phyloP scores from a whole-genome alignment of 805 yeast species.

The Danielia reshetovae region DNA sequence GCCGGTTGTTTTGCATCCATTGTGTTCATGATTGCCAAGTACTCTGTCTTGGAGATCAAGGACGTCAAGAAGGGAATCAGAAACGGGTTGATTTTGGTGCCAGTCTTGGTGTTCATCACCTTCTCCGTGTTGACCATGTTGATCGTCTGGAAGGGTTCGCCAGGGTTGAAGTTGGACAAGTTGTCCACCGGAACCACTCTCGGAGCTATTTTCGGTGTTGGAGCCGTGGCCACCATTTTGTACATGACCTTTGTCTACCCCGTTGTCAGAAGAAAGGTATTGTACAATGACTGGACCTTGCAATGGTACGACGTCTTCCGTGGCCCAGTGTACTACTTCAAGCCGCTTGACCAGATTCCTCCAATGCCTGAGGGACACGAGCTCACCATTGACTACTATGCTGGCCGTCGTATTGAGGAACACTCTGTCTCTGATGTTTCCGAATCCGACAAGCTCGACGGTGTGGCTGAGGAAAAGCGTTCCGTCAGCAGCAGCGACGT shows the following conservation, averaged over 20 bases:
- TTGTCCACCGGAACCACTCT: constrained; percentile 50
- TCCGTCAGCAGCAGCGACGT: constrained; percentile 9
- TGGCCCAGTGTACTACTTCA: constrained; percentile 58
- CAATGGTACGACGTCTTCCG: constrained; percentile 49
- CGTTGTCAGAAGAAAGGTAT: constrained; percentile 55
- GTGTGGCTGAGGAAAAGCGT: constrained; percentile 8
- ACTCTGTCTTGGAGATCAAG: constrained; percentile 55
- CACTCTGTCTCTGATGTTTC: constrained; percentile 13
- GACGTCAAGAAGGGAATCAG: constrained; percentile 39
- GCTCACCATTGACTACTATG: constrained; percentile 61
- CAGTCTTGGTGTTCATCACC: constrained; percentile 56
- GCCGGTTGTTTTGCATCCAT: constrained; percentile 63
- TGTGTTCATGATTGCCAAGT: constrained; percentile 58
- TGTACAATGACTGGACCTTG: constrained; percentile 64
- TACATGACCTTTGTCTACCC: constrained; percentile 58
- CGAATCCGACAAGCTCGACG: constrained; percentile 14
- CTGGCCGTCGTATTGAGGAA: constrained; percentile 45
- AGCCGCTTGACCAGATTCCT: constrained; percentile 54
- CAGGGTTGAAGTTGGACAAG: constrained; percentile 53
- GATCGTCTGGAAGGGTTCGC: constrained; percentile 80
- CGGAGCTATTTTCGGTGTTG: constrained; percentile 64
- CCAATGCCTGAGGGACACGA: constrained; percentile 60
- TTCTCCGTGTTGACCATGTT: constrained; percentile 67
- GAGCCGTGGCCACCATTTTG: constrained; percentile 49
- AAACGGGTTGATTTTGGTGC: constrained; percentile 56